These are phyloP conservation scores for Mrakiaceae sp. DNA, from an alignment of 1,284 basidiomycete species.

Conservation along the genomic window DNA sequence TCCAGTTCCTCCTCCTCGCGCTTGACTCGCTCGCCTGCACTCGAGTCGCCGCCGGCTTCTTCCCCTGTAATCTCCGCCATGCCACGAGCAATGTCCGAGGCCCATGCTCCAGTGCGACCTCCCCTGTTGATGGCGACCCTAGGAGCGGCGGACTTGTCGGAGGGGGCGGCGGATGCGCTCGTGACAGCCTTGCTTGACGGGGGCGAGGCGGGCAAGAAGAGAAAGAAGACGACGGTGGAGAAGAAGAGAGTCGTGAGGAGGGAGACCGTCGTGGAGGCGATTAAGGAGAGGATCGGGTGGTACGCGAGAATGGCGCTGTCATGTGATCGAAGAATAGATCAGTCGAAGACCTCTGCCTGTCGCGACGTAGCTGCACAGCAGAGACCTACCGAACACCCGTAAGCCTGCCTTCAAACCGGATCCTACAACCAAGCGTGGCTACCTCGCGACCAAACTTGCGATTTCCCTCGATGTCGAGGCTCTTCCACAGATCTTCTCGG, in stretches of 20 bases:
- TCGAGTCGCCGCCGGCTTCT: neutral
- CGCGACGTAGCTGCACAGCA: too few relatives aligned
- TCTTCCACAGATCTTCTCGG: constrained; percentile 6
- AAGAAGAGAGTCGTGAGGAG: constrained; percentile 7
- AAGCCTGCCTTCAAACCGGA: constrained; percentile 8
- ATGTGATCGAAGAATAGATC: too few relatives aligned
- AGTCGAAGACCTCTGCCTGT: too few relatives aligned
- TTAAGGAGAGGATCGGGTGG: constrained; percentile 2
- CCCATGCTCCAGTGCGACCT: neutral
- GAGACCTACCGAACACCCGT: constrained; percentile 6
- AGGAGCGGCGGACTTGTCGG: too few relatives aligned
- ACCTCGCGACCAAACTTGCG: neutral
- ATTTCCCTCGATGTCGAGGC: neutral
- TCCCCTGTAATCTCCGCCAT: constrained; percentile 9
- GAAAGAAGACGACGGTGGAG: constrained; percentile 4
- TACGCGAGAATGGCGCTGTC: constrained; percentile 4
- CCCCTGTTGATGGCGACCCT: too few relatives aligned
- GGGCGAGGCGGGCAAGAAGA: neutral
- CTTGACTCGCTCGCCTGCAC: constrained; percentile 1
- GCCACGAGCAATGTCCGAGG: neutral
- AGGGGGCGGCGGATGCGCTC: too few relatives aligned
- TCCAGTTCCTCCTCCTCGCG: neutral
- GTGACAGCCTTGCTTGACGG: neutral
- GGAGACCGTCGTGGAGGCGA: constrained; percentile 1
- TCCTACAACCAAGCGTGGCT: neutral